Evolutionary conservation across 306 rosid genomes (phyloP).

Genomic region (apple (Malus domestica)): ASM211411v1 NC_041795.1:35720501-35721000

Average conservation of each 20-base stretch:
- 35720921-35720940: neutral
- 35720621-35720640: conserved; percentile 1
- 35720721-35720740: conserved; percentile 97
- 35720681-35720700: conserved; percentile 91
- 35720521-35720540: conserved; percentile 92
- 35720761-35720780: conserved; percentile 95
- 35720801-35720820: conserved; percentile 91
- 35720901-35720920: neutral
- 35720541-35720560: conserved; percentile 73
- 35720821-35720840: conserved; percentile 61
- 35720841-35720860: conserved; percentile 90
- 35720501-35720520: conserved; percentile 85
- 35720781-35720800: conserved; percentile 90
- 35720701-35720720: conserved; percentile 98
- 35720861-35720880: conserved; percentile 73
- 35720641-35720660: conserved; percentile 18
- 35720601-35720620: conserved; percentile 1
- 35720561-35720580: conserved; percentile 86
- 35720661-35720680: conserved; percentile 39
- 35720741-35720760: conserved; percentile 82
- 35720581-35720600: conserved; percentile 84
- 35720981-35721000: conserved; percentile 85
- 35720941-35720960: conserved; percentile 9
- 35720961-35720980: conserved; percentile 14
- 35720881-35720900: neutral